Evolutionary conservation across 139 green algal genomes (phyloP), one percentile per base, ranked within the genome.

Genomic region (Ostreobium quekettii): DNA sequence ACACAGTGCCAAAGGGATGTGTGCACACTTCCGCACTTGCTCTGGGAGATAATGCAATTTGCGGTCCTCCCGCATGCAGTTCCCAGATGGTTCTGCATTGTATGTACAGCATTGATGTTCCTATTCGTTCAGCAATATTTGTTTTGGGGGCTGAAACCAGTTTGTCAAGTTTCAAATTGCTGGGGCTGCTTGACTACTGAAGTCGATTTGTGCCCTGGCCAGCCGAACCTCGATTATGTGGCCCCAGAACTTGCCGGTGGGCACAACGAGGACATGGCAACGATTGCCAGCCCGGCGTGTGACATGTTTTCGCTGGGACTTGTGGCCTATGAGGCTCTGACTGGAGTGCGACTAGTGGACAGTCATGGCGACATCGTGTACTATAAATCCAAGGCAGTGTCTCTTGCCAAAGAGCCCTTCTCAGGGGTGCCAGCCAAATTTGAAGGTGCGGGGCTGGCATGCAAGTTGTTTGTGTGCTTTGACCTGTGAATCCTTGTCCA

Each of bases 241-340:
- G 87, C 89, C 0, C 89, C 89, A 0, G 89, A 96, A 76, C 74
- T 95, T 24, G 83, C 85, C 1, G 60, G 33, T 19, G 61, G 68
- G 15, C 48, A 36, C 28, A 47, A 70, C 47, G 57, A 35, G 28
- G 6, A 42, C 69, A 49, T 59, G 26, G 60, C 64, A 28, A 11
- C 59, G 1, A 39, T n/a, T 24, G 38, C 78, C 59, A 67, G 62
- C 19, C 57, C 81, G 8, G 75, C 80, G 2, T 78, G 78, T 11
- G 89, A 96, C 70, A 70, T 89, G 22, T 96, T 95, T 69, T 87
- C 77, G 28, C 74, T 96, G 19, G 89, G 71, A 39, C 60, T 74
- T 2, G n/a, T 95, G 1, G 42, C 70, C 1, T 91, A 86, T 62
- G 77, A 90, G 64, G 19, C 5, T 8, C 26, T 66, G 7, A 42